These are phyloP conservation scores for Rutstroemia sp. DNA, from an alignment of 2,329 filamentous ascomycete species.

Conservation along the genomic window DNA sequence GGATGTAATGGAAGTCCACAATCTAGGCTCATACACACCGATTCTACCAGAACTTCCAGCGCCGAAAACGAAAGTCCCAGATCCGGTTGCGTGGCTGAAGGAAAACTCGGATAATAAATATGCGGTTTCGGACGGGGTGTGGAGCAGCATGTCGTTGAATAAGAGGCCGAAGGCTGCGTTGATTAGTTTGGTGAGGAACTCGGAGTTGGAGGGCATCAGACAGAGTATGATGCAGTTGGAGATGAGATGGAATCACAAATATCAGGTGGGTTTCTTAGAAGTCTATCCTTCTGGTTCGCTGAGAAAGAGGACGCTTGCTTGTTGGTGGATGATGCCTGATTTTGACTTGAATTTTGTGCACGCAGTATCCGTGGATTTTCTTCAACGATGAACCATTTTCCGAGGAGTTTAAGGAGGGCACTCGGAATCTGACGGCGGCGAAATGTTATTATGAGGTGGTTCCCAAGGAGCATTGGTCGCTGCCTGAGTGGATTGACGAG, in stretches of 20 bases:
- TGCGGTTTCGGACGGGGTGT: conserved; percentile 15
- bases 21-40: conserved; percentile 7
- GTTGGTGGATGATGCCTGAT: neutral
- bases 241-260: conserved; percentile 67
- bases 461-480: conserved; percentile 87
- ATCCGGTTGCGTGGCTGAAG: conserved; percentile 29
- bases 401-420: conserved; percentile 65
- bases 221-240: conserved; percentile 67
- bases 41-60: conserved; percentile 11
- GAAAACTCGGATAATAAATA: conserved; percentile 30
- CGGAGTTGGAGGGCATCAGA: conserved; percentile 59
- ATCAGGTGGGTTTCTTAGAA: conserved; percentile 12
- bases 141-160: neutral
- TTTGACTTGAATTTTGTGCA: neutral
- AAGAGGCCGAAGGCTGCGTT: conserved; percentile 36
- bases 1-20: neutral
- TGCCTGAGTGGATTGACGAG: conserved; percentile 89
- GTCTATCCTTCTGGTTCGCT: neutral
- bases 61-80: conserved; percentile 12
- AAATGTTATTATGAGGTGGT: conserved; percentile 68
- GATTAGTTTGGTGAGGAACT: conserved; percentile 64
- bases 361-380: conserved; percentile 78
- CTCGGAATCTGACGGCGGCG: conserved; percentile 61
- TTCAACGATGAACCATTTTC: conserved; percentile 77
- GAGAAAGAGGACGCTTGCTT: too few relatives aligned